Conservation (phyloP, 306 rosid genomes). For the Gynostemma pentaphyllum region DNA sequence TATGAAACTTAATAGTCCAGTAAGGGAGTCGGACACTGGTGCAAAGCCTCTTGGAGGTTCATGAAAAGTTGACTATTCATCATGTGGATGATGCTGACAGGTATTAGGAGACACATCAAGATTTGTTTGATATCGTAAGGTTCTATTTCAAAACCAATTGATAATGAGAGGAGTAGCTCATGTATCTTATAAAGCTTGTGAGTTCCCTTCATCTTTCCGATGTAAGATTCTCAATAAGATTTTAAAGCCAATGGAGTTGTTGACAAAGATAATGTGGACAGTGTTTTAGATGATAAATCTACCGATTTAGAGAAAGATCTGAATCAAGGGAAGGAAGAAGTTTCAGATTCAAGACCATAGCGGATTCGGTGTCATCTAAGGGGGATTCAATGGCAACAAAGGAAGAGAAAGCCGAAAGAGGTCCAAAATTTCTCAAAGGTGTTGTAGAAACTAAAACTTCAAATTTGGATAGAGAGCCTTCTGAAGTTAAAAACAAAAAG, state of each 20-base stretch:
- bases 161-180: too few species aligned
- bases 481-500: conserved; percentile 23
- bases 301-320: conserved; percentile 47
- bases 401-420: conserved; percentile 51
- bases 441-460: conserved; percentile 22
- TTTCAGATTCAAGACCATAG: conserved; percentile 52
- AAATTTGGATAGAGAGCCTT: conserved; percentile 26
- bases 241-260: conserved; percentile 33
- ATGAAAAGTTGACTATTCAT: conserved; percentile 25
- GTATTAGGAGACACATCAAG: conserved; percentile 36
- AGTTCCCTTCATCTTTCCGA: too few species aligned
- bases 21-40: conserved; percentile 42
- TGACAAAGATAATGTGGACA: conserved; percentile 36
- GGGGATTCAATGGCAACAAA: conserved; percentile 42
- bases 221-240: too few species aligned
- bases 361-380: conserved; percentile 69
- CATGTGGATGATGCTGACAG: conserved; percentile 62
- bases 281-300: conserved; percentile 37
- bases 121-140: too few species aligned
- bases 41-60: conserved; percentile 31
- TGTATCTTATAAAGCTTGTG: too few species aligned
- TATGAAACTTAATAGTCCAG: conserved; percentile 25
- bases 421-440: conserved; percentile 28
- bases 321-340: conserved; percentile 48
- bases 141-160: too few species aligned